Evolutionary conservation across 345 rosid genomes (phyloP).

Genomic region (Eutrema japonicum): DNA sequence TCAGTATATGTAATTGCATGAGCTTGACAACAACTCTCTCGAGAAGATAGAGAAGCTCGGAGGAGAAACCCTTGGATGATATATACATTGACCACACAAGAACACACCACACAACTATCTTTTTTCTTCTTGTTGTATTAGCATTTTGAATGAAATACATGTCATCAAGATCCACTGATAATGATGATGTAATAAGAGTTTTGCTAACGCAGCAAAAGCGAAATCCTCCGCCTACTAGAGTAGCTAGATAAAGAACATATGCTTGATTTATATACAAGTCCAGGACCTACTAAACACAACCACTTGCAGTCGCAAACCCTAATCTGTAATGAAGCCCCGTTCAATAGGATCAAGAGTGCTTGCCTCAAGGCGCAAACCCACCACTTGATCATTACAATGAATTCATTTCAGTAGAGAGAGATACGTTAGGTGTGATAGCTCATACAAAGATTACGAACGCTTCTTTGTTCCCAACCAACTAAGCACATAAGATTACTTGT

Average conservation of each 20-base stretch:
- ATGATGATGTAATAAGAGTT: not conserved
- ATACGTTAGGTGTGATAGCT: not conserved
- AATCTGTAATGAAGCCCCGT: not conserved
- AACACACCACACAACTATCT: too few relatives aligned
- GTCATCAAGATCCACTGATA: not conserved
- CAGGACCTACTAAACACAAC: too few relatives aligned
- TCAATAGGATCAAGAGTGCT: not conserved
- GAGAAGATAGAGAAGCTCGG: constrained; percentile 61
- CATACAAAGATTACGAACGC: constrained; percentile 14
- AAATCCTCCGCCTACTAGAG: too few relatives aligned
- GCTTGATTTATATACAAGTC: too few relatives aligned
- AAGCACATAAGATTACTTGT: constrained; percentile 50
- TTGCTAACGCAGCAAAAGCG: not conserved
- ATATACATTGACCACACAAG: too few relatives aligned
- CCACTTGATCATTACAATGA: not conserved
- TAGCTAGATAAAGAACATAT: too few relatives aligned
- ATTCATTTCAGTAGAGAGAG: not conserved
- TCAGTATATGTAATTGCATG: constrained; percentile 30
- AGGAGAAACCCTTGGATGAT: constrained; percentile 56
- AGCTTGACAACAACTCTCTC: constrained; percentile 76
- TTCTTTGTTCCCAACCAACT: constrained; percentile 26
- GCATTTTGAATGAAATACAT: not conserved
- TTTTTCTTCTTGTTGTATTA: too few relatives aligned
- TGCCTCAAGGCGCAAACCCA: not conserved
- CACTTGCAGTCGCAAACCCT: too few relatives aligned